These are phyloP conservation scores for Epichloe amarillans DNA, from an alignment of 2,329 filamentous ascomycete genomes.

Conservation along the genomic window DNA sequence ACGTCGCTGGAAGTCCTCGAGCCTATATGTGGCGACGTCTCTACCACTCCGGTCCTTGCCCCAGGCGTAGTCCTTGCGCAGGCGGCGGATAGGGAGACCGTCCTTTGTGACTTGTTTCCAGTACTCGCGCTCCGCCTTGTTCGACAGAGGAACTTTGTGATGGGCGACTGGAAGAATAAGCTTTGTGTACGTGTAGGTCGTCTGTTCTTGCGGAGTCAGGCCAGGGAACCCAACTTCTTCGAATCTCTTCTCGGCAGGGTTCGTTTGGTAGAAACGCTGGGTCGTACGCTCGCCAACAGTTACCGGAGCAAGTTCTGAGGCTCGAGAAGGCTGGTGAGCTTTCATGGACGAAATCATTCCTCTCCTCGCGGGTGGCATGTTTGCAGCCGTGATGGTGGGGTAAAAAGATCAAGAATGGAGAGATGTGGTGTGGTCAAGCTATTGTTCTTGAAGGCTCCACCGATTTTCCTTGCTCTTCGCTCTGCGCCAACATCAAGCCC, in stretches of 20 bases:
- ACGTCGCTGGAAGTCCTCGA: constrained; percentile 31
- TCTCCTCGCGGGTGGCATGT: constrained; percentile 10
- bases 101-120: constrained; percentile 44
- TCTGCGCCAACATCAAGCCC: background rate
- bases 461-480: background rate
- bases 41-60: constrained; percentile 37
- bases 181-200: constrained; percentile 33
- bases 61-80: constrained; percentile 30
- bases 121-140: constrained; percentile 41
- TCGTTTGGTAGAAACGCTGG: constrained; percentile 35
- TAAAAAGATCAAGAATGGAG: constrained; percentile 3
- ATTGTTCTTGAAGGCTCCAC: constrained; percentile 9
- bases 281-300: constrained; percentile 36
- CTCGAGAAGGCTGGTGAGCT: constrained; percentile 4
- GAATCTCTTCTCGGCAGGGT: constrained; percentile 32
- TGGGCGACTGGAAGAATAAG: constrained; percentile 30
- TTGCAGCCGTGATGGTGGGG: constrained; percentile 9
- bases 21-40: constrained; percentile 33
- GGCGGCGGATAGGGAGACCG: constrained; percentile 33
- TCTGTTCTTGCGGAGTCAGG: constrained; percentile 34
- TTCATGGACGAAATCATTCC: background rate
- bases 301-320: constrained; percentile 22
- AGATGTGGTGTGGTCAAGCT: background rate
- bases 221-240: constrained; percentile 31
- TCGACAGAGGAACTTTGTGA: constrained; percentile 20